Percentiles rank a stretch among this genome's conserved stretches.
phyloP scores from a whole-genome alignment of 768 basidiomycete genomes.

The Sporobolomyces roseus region DNA sequence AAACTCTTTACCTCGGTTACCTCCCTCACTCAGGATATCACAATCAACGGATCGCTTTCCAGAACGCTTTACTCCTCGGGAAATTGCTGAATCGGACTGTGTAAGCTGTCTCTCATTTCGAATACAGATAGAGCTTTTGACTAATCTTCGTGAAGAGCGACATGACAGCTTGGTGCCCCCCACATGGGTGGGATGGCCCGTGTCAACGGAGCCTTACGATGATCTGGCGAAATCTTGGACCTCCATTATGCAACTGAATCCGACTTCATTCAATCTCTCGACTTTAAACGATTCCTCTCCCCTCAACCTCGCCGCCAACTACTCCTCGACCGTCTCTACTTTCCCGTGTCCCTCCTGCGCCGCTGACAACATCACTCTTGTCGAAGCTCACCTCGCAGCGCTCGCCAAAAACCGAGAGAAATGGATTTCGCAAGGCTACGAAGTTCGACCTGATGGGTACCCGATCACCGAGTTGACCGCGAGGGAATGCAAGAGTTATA shows the following conservation, averaged over 20 bases:
- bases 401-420: background rate
- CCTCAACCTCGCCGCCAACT: conserved; percentile 13
- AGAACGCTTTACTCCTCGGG: conserved; percentile 71
- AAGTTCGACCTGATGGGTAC: conserved; percentile 31
- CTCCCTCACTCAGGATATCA: conserved; percentile 79
- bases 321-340: background rate
- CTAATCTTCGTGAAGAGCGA: too few species aligned
- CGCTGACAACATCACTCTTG: conserved; percentile 11
- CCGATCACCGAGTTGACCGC: conserved; percentile 28
- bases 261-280: conserved; percentile 27
- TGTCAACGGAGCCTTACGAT: conserved; percentile 59
- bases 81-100: conserved; percentile 61
- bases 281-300: background rate
- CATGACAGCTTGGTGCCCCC: conserved; percentile 74
- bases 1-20: conserved; percentile 63
- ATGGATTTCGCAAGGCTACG: conserved; percentile 14
- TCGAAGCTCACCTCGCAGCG: background rate
- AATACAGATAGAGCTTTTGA: too few species aligned
- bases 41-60: conserved; percentile 76
- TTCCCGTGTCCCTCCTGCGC: conserved; percentile 19
- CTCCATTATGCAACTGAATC: conserved; percentile 22
- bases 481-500: conserved; percentile 39
- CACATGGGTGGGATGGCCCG: conserved; percentile 63
- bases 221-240: conserved; percentile 49
- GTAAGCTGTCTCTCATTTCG: too few species aligned